Base-by-base conservation (phyloP, 371 early-diverging fungal genomes). In the Batrachochytrium dendrobatidis region DNA sequence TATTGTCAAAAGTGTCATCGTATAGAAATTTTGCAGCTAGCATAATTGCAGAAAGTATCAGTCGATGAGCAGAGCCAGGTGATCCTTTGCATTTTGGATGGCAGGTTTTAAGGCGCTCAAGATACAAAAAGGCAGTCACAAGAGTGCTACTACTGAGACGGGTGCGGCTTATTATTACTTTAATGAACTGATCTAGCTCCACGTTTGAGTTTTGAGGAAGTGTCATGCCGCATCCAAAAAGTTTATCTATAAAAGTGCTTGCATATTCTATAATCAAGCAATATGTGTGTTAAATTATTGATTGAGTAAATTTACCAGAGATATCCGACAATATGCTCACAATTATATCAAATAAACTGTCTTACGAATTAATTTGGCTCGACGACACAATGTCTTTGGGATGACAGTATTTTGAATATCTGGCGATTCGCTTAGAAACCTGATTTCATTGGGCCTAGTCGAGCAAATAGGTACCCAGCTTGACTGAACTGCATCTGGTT, bases 1-100 rank as follows among this genome's bases (percentile, higher is more conserved):
- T 75, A 53, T 83, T 84, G 62, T 83, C 81, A 61, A 83, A 84
- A 4, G 84, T 80, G 59, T 84, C 85, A 59, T 84, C 84, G 64
- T 81, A 77, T 15, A 84, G 74, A 44, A 67, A 76, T 61, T 84
- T 84, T 49, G 80, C 72, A 1, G 84, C 83, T 20, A 81, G 66
- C 34, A 83, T 71, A 17, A 84, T 67, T 28, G 81, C 75, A 3
- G 86, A 71, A 15, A 84, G 69, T 15, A 79, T 63, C 20, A 84
- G 73, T 18, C 84, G 65, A 62, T 85, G 78, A 10, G 71, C 73
- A 28, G 82, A 73, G n/a, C 76, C 79, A 15, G 1, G 22, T 28
- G 58, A 57, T 4, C 84, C 84, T 34, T 69, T 71, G 53, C 77
- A 77, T 39, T 64, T 63, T 24, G 81, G 81, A 53, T 84, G 76